Evolutionary conservation across 2,329 filamentous ascomycete genomes (phyloP).

Genomic region (Emergomyces africanus): DNA sequence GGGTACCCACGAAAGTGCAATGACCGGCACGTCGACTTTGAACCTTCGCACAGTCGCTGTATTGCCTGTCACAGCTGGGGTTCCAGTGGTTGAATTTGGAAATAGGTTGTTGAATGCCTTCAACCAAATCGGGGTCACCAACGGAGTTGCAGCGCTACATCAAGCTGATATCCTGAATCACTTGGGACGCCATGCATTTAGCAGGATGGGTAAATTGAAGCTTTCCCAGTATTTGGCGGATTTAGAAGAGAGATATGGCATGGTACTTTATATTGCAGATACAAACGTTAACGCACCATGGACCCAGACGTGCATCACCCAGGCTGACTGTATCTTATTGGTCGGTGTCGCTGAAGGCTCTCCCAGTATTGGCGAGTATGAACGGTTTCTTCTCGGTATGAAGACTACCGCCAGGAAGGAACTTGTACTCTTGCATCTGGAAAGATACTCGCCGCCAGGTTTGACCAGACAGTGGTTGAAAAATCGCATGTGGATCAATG

Average conservation of each 20-base stretch:
- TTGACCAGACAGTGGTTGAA: conserved; percentile 79
- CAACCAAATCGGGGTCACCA: conserved; percentile 74
- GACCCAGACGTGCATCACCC: conserved; percentile 95
- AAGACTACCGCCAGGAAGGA: conserved; percentile 95
- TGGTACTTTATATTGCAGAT: conserved; percentile 92
- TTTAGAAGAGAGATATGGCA: conserved; percentile 89
- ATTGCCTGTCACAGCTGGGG: conserved; percentile 76
- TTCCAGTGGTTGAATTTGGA: conserved; percentile 93
- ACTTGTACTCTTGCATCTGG: conserved; percentile 75
- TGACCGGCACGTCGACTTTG: conserved; percentile 61
- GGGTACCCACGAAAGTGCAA: conserved; percentile 38
- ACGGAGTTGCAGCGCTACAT: conserved; percentile 83
- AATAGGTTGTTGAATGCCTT: conserved; percentile 76
- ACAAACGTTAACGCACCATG: conserved; percentile 95
- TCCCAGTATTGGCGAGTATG: conserved; percentile 86
- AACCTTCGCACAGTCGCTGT: conserved; percentile 90
- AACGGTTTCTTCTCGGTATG: conserved; percentile 89
- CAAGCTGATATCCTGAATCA: conserved; percentile 92
- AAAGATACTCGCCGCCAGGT: conserved; percentile 75
- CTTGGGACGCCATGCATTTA: conserved; percentile 90
- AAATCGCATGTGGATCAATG: conserved; percentile 95
- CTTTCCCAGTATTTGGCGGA: conserved; percentile 93
- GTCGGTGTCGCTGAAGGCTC: conserved; percentile 86
- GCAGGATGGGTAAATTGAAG: conserved; percentile 92
- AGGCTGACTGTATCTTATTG: conserved; percentile 90